These are phyloP conservation scores for Pluteus cervinus DNA, from an alignment of 768 basidiomycete genomes.

Conservation along the genomic window DNA sequence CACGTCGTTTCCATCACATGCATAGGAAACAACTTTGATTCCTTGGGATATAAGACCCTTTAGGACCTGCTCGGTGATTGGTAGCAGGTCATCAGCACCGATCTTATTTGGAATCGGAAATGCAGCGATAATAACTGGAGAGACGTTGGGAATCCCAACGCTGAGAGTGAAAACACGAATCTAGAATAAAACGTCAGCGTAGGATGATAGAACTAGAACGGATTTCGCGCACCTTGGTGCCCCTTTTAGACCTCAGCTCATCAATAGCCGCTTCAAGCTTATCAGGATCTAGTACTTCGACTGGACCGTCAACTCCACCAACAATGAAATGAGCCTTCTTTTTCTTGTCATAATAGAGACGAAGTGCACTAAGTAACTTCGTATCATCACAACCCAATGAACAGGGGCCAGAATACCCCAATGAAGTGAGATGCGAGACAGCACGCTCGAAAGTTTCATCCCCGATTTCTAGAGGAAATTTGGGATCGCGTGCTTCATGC, in stretches of 20 bases:
- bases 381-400: constrained; percentile 29
- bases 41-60: constrained; percentile 15
- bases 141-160: constrained; percentile 24
- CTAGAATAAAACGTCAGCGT: constrained; percentile 13
- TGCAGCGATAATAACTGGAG: constrained; percentile 29
- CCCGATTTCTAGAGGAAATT: constrained; percentile 16
- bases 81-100: constrained; percentile 13
- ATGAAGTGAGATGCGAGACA: constrained; percentile 7
- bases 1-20: constrained; percentile 26
- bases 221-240: no score
- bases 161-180: constrained; percentile 26
- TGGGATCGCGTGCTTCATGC: constrained; percentile 9
- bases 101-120: constrained; percentile 18
- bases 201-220: no score
- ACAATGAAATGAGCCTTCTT: constrained; percentile 16
- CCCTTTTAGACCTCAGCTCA: no score
- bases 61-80: constrained; percentile 10
- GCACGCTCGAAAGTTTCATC: constrained; percentile 14
- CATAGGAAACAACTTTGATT: constrained; percentile 23
- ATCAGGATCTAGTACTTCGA: no score
- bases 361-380: constrained; percentile 19
- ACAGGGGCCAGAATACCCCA: constrained; percentile 18
- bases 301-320: constrained; percentile 16
- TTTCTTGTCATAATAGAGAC: constrained; percentile 17
- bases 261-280: no score